Base-by-base conservation (phyloP, 177 flowering plant genomes). In the Tripterygium wilfordii region DNA sequence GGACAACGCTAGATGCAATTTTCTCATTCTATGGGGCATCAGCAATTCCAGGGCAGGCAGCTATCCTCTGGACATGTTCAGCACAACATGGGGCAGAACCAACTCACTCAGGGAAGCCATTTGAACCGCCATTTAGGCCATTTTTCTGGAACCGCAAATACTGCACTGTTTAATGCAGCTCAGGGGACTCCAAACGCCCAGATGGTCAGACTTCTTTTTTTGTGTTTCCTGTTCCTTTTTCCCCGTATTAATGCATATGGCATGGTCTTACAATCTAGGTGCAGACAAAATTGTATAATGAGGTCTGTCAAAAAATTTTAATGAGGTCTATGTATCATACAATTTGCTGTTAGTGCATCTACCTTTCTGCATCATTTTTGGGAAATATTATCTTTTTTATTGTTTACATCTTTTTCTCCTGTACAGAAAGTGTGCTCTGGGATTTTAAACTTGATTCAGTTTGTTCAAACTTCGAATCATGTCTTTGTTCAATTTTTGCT, bases 1-100 rank as follows among this genome's bases (percentile, higher is more conserved):
- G 85, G 88, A 26, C 98, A 87, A 46, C 82, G 77, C 56, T 87
- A 77, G 65, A 76, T 84, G 85, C 94, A 82, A 41, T 84, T 69
- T 67, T 75, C 98, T 51, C 98, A 85, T 77, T 37, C 88, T 22
- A 26, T 85, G 62, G 78, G 72, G n/a, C 77, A 73, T 58, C 98
- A 88, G 57, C 96, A 88, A 59, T 77, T 83, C 53, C 88, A 79
- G 71, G 65, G 68, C 60, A 70, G 96, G 69, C 98, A 85, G 66
- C 57, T 88, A 48, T 51, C 82, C 39, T 54, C 95, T 45, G 96
- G 82, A 48, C 85, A 77, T 42, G 58, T 81, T 54, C 91, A 77
- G 63, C 87, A 80, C 67, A 68, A 64, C 47, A 65, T 91, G 61
- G 79, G 82, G 53, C 95, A 85, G 75, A 76, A 58, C 61, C 96